phyloP scores from a whole-genome alignment of 139 green algal species.

The Choricystis sp. region DNA sequence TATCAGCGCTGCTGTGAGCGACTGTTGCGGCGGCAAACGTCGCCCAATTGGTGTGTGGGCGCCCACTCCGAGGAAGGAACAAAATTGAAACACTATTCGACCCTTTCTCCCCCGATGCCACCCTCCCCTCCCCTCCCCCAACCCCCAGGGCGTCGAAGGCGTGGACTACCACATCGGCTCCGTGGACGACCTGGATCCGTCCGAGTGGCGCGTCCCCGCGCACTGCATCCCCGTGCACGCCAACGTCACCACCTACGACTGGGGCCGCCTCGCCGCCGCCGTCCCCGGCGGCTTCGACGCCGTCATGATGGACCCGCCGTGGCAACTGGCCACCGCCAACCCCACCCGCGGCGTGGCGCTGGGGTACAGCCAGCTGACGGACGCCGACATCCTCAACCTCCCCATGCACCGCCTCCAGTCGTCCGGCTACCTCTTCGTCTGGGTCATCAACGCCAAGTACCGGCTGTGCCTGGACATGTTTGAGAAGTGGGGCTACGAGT shows the following conservation, averaged over 20 bases:
- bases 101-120: neutral
- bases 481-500: constrained; percentile 78
- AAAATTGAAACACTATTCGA: neutral
- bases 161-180: constrained; percentile 36
- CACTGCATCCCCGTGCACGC: constrained; percentile 81
- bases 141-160: constrained; percentile 27
- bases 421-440: constrained; percentile 74
- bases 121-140: too few species aligned
- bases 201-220: constrained; percentile 70
- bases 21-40: too few species aligned
- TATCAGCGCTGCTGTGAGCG: too few species aligned
- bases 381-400: constrained; percentile 61
- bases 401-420: constrained; percentile 62
- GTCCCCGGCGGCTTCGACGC: constrained; percentile 33
- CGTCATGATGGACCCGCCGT: constrained; percentile 92
- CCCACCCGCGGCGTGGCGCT: constrained; percentile 78
- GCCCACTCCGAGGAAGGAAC: too few species aligned
- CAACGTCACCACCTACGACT: constrained; percentile 84
- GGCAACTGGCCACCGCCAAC: constrained; percentile 88
- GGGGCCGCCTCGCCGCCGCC: constrained; percentile 26
- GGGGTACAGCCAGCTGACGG: constrained; percentile 75
- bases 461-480: constrained; percentile 78
- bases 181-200: constrained; percentile 59
- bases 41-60: too few species aligned
- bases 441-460: constrained; percentile 93